A percentile compares a stretch with the other conserved stretches of the same genome.
Conservation (phyloP, 768 basidiomycete genomes). For the Kwoniella heveanensis region DNA sequence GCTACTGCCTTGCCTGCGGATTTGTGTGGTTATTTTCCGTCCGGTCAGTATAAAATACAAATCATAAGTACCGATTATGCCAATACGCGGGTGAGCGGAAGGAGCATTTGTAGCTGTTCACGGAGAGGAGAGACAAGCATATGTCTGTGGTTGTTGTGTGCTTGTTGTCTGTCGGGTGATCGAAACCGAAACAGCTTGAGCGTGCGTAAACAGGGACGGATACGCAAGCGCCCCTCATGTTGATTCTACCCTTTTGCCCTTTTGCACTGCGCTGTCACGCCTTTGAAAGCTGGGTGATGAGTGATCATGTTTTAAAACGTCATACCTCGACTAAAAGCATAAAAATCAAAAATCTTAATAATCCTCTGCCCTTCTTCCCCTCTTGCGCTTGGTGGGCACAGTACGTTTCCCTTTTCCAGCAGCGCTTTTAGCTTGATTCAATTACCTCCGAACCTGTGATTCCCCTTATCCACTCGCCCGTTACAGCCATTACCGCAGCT, state of each 20-base stretch:
- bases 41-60: background rate
- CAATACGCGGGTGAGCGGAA: no score
- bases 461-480: no score
- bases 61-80: background rate
- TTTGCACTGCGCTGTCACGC: background rate
- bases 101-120: no score
- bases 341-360: background rate
- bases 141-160: no score
- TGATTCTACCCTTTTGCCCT: background rate
- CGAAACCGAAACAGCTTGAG: background rate
- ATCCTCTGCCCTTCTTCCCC: background rate
- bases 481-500: no score
- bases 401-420: background rate
- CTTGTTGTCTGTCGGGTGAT: background rate
- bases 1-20: background rate
- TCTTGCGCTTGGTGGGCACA: no score
- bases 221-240: no score
- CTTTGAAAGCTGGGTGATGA: no score
- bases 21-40: background rate
- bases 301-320: no score
- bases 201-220: no score
- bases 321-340: constrained; percentile 3
- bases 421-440: constrained; percentile 1
- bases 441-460: background rate
- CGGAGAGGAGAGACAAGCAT: no score